These are phyloP conservation scores for Colletotrichum orchidophilum DNA, from an alignment of 2,329 filamentous ascomycete species.

Conservation along the genomic window DNA sequence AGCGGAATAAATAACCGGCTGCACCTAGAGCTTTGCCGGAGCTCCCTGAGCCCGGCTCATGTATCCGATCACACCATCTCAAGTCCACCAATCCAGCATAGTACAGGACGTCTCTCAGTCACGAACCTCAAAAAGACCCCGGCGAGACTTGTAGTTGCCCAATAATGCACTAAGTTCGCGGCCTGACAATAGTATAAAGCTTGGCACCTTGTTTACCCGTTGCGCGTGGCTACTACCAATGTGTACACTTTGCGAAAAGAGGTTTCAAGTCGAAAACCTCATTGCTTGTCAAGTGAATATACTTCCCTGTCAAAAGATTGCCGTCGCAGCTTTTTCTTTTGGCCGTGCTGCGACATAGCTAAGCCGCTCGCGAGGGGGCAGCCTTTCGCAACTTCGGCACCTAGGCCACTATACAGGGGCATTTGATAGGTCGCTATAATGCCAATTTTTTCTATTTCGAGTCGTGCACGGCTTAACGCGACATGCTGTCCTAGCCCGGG, in stretches of 20 bases:
- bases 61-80: conserved; percentile 23
- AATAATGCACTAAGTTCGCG: background rate
- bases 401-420: background rate
- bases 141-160: background rate
- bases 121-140: background rate
- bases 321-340: background rate
- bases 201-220: background rate
- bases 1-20: background rate
- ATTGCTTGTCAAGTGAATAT: background rate
- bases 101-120: background rate
- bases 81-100: background rate
- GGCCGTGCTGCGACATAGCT: background rate
- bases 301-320: background rate
- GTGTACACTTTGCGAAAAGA: background rate
- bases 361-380: background rate
- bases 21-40: background rate
- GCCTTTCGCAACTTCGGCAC: background rate
- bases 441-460: background rate
- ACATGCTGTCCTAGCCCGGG: background rate
- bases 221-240: background rate
- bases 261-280: background rate
- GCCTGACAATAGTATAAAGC: background rate
- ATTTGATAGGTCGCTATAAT: conserved; percentile 14
- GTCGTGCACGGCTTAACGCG: conserved; percentile 1
- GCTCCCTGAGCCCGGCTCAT: conserved; percentile 2